Percentiles rank a stretch among this genome's conserved stretches.
Evolutionary conservation across 768 basidiomycete genomes (phyloP).

Genomic region (Pleurotus citrinopileatus): DNA sequence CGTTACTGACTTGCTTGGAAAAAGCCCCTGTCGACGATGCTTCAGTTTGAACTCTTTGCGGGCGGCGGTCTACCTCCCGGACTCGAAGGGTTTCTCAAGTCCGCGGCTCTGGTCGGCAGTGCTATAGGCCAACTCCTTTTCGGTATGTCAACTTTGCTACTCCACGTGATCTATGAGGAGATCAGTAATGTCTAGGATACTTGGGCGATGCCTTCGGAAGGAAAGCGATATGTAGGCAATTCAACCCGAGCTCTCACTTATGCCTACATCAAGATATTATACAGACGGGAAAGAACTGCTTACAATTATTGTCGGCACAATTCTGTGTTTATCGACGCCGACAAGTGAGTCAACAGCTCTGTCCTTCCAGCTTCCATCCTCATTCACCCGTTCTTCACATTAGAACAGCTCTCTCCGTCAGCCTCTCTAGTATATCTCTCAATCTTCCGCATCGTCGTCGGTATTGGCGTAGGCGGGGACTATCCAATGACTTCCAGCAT

Average conservation of each 20-base stretch:
- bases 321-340: conserved; percentile 63
- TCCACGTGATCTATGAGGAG: neutral
- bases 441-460: conserved; percentile 68
- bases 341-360: conserved; percentile 37
- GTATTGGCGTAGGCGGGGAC: conserved; percentile 77
- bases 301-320: conserved; percentile 76
- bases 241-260: neutral
- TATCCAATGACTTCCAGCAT: conserved; percentile 76
- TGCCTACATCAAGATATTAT: neutral
- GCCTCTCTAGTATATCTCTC: conserved; percentile 60
- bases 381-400: neutral
- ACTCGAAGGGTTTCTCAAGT: conserved; percentile 60
- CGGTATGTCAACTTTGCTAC: conserved; percentile 29
- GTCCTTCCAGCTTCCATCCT: neutral
- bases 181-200: conserved; percentile 49
- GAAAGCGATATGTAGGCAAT: conserved; percentile 55
- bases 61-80: conserved; percentile 47
- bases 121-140: conserved; percentile 69
- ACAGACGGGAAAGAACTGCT: conserved; percentile 81
- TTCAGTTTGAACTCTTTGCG: conserved; percentile 60
- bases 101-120: conserved; percentile 67
- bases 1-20: neutral
- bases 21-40: conserved; percentile 67
- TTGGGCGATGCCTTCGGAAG: conserved; percentile 66
- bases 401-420: conserved; percentile 42